Evolutionary conservation across 2,329 filamentous ascomycete species (phyloP), one percentile per base, ranked within the genome.

Genomic region (Fusarium sp.): DNA sequence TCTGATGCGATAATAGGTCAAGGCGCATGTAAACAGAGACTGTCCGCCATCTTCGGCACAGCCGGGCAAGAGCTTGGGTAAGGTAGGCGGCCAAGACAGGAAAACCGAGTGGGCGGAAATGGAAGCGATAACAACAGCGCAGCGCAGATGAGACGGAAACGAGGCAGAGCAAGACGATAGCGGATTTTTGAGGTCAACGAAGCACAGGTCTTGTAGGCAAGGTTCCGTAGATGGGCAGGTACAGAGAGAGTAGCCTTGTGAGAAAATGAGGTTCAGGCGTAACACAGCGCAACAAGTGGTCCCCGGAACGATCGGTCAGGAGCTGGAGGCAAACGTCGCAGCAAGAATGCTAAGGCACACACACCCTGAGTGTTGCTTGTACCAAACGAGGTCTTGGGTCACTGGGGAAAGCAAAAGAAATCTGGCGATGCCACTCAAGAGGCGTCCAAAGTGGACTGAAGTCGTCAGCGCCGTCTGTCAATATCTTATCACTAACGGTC

Each of bases 41-140:
- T 70, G 73, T 51, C 75, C 72, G 76, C 76, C 76, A 78, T 78
- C 68, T 78, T 78, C 76, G 76, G 76, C 76, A 75, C 73, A 66
- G 73, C 76, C 76, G 76, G 75, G 67, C 68, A 68, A 51, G 57
- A 65, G 58, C 56, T 62, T 71, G 59, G 35, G 59, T 68, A 56
- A 56, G 35, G 59, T 68, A 56, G 70, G 50, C 54, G 62, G 35
- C 64, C 68, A 63, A 60, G 54, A 48, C 45, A 42, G 35, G 61
- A 36, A 60, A 47, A 53, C 53, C n/a, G 44, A 53, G 64, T 45
- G 53, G 55, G 60, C 63, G 62, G 68, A 61, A 65, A 65, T 59
- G 38, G 68, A 62, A 66, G 47, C 28, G 70, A 54, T 65, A 53
- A 48, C 41, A 68, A 70, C 45, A 58, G 60, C 53, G 68, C 61